Evolutionary conservation across 805 yeast species (phyloP).

Genomic region (Starmerella kuoi): DNA sequence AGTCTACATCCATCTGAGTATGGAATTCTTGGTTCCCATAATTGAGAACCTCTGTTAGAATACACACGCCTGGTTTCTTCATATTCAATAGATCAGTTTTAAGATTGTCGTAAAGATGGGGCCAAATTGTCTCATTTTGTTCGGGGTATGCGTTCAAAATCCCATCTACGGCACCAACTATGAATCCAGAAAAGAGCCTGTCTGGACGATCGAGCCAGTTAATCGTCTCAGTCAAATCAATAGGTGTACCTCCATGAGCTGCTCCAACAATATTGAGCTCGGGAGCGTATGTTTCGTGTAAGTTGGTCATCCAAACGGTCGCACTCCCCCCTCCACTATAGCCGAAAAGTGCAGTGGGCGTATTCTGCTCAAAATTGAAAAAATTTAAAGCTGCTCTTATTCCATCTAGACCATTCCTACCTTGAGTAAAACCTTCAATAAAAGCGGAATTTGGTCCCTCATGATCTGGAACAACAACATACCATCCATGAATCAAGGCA

Average conservation of each 20-base stretch:
- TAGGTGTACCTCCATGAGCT: conserved; percentile 14
- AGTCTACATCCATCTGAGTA: conserved; percentile 19
- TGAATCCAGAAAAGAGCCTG: conserved; percentile 19
- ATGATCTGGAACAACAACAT: conserved; percentile 23
- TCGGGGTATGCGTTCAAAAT: conserved; percentile 20
- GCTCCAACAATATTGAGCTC: conserved; percentile 22
- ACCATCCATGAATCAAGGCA: conserved; percentile 15
- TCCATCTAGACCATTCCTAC: conserved; percentile 24
- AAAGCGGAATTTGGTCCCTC: conserved; percentile 26
- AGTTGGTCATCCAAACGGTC: conserved; percentile 25
- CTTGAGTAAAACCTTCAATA: conserved; percentile 24
- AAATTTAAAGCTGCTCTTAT: conserved; percentile 18
- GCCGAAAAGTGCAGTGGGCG: conserved; percentile 8
- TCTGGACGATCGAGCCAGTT: conserved; percentile 9
- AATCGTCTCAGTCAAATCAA: conserved; percentile 15
- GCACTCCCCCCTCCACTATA: conserved; percentile 18
- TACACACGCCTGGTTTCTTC: neutral
- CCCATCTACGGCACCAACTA: conserved; percentile 21
- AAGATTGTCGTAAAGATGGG: conserved; percentile 5
- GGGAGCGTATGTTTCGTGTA: conserved; percentile 24
- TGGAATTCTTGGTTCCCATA: neutral
- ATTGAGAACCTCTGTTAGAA: conserved; percentile 5
- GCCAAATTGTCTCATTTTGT: conserved; percentile 1
- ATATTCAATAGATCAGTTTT: conserved; percentile 2
- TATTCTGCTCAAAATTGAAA: neutral